Percentiles rank a stretch among this genome's conserved stretches.
These are phyloP conservation scores for Russula olivacea DNA, from an alignment of 768 basidiomycete species.

Conservation along the genomic window DNA sequence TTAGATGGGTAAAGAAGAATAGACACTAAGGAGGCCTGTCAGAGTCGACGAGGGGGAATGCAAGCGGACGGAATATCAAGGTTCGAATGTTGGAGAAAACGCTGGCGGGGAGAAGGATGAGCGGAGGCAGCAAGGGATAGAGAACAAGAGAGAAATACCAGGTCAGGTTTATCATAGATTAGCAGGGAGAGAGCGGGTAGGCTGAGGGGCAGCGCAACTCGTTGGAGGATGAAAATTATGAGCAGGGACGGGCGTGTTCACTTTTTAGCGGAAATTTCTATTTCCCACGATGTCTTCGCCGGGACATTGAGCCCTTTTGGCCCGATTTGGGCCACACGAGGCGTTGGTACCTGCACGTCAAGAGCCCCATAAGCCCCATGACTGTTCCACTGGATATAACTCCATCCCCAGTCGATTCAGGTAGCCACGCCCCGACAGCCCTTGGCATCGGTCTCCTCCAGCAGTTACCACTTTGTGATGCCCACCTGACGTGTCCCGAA, in stretches of 20 bases:
- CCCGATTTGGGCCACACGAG: neutral
- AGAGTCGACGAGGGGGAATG: constrained; percentile 52
- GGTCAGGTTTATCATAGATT: constrained; percentile 27
- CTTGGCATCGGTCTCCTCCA: neutral
- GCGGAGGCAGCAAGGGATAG: neutral
- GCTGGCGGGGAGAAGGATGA: constrained; percentile 24
- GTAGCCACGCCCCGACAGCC: neutral
- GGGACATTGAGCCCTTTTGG: neutral
- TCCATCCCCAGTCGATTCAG: neutral
- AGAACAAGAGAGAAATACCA: constrained; percentile 16
- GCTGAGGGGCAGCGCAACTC: constrained; percentile 1
- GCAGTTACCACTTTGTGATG: neutral
- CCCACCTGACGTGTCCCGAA: neutral
- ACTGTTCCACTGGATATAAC: no score
- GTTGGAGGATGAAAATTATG: neutral
- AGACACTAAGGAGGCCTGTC: constrained; percentile 72
- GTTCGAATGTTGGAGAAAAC: constrained; percentile 36
- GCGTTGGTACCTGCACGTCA: neutral
- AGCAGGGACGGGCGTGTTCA: neutral
- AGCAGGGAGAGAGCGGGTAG: constrained; percentile 10
- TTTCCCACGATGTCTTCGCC: constrained; percentile 3
- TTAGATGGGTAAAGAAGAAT: neutral
- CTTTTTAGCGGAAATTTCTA: constrained; percentile 3
- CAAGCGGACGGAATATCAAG: constrained; percentile 60
- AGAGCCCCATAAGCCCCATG: neutral